Conservation (phyloP, 2,329 filamentous ascomycete species). For the Boeremia lycopersici region DNA sequence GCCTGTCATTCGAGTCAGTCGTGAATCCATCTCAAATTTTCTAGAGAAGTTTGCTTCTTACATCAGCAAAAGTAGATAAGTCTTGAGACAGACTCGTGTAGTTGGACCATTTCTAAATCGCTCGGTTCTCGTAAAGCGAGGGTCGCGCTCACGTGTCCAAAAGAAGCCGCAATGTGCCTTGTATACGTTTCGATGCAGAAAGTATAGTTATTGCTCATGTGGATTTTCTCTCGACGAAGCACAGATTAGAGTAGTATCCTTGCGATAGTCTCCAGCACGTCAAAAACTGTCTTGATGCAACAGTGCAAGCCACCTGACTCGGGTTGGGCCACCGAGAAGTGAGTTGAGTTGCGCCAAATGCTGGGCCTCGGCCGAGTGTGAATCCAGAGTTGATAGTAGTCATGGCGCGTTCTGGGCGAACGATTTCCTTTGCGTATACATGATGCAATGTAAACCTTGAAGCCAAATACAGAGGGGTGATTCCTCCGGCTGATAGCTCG, state of each 20-base stretch:
- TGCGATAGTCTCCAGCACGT: not conserved
- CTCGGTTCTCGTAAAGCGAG: not conserved
- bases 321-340: not conserved
- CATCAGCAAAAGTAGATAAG: not conserved
- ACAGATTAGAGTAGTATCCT: not conserved
- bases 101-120: not conserved
- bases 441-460: not conserved
- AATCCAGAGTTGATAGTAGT: not conserved
- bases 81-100: not conserved
- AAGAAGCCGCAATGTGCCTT: not conserved
- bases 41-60: not conserved
- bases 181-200: not conserved
- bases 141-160: not conserved
- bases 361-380: not conserved
- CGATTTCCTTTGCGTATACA: not conserved
- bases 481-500: too few species aligned
- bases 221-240: not conserved
- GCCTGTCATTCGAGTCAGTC: not conserved
- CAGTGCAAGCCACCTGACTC: not conserved
- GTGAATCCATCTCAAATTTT: not conserved
- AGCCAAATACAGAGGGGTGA: too few species aligned
- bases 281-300: not conserved
- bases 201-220: too few species aligned
- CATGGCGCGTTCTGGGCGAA: not conserved
- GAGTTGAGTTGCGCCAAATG: not conserved